Evolutionary conservation across 352 stramenopile species (phyloP).

Genomic region (Pythium scleroteichum): DNA sequence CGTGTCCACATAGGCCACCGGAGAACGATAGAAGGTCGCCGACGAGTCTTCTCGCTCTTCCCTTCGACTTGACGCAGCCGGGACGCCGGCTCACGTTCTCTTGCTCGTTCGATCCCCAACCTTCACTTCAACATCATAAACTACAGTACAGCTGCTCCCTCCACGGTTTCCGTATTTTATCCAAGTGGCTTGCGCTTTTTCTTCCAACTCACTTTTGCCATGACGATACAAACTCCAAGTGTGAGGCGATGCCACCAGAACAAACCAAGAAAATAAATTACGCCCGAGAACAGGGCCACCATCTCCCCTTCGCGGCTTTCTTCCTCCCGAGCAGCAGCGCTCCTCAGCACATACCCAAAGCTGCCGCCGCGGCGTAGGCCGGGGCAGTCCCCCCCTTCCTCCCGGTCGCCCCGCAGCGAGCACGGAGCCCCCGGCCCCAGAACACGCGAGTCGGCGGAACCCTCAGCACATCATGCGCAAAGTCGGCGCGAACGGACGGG

Average conservation of each 20-base stretch:
- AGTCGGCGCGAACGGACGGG: background rate
- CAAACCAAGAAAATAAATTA: constrained; percentile 27
- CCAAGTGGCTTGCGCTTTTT: constrained; percentile 9
- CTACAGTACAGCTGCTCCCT: constrained; percentile 3
- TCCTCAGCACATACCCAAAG: constrained; percentile 28
- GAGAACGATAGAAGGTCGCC: constrained; percentile 24
- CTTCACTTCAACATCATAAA: constrained; percentile 35
- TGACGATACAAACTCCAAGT: constrained; percentile 15
- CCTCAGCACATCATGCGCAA: constrained; percentile 3
- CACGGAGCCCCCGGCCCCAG: background rate
- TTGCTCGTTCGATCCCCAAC: background rate
- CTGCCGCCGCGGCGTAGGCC: constrained; percentile 12
- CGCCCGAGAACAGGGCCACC: constrained; percentile 7
- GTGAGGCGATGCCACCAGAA: background rate
- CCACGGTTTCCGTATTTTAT: constrained; percentile 30
- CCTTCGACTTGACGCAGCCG: constrained; percentile 28
- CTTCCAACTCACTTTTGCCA: constrained; percentile 14
- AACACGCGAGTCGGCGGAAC: background rate
- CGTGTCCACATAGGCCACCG: background rate
- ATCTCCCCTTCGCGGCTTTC: constrained; percentile 26
- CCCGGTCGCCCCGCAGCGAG: background rate
- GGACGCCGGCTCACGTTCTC: constrained; percentile 7
- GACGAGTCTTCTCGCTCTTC: constrained; percentile 8
- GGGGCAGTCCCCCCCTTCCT: background rate
- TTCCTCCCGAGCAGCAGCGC: constrained; percentile 1